Percentiles rank a stretch among this genome's conserved stretches.
Conservation (phyloP, 1,284 basidiomycete species). For the Leccinum pachyderme region DNA sequence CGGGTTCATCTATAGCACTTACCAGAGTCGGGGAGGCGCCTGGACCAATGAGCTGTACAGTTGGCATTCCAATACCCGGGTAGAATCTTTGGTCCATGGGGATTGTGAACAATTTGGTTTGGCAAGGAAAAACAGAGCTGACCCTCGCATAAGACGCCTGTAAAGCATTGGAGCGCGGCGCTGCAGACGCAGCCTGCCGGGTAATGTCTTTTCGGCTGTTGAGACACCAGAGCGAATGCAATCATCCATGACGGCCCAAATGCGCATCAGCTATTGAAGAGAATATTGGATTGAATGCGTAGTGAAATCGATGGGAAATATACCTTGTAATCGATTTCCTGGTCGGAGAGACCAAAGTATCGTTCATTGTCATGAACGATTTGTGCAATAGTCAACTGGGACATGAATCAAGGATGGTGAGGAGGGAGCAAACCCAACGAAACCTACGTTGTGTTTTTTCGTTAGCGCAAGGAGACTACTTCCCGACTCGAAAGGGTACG, state of each 20-base stretch:
- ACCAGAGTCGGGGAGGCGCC: conserved; percentile 30
- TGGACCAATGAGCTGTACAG: conserved; percentile 45
- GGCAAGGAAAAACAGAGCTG: conserved; percentile 21
- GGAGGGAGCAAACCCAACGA: background rate
- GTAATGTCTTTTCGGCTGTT: conserved; percentile 73
- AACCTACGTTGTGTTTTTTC: conserved; percentile 76
- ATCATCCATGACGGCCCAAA: conserved; percentile 93
- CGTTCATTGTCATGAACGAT: conserved; percentile 96
- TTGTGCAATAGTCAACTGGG: conserved; percentile 87
- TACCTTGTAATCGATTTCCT: conserved; percentile 77
- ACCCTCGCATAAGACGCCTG: conserved; percentile 85
- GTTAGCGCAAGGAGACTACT: conserved; percentile 77
- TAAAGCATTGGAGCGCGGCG: conserved; percentile 86
- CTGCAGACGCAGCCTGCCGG: conserved; percentile 79
- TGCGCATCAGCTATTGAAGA: conserved; percentile 57
- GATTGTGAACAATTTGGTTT: background rate
- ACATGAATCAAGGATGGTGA: conserved; percentile 7
- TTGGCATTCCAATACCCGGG: conserved; percentile 52
- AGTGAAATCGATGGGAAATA: conserved; percentile 9
- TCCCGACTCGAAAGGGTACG: conserved; percentile 83
- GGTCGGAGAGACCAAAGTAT: conserved; percentile 70
- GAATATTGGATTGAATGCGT: background rate
- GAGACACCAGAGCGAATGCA: conserved; percentile 90
- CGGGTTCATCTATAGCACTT: conserved; percentile 42
- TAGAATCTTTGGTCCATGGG: conserved; percentile 47